Base-by-base conservation (phyloP, 768 basidiomycete genomes). In the Gymnopilus junonius region DNA sequence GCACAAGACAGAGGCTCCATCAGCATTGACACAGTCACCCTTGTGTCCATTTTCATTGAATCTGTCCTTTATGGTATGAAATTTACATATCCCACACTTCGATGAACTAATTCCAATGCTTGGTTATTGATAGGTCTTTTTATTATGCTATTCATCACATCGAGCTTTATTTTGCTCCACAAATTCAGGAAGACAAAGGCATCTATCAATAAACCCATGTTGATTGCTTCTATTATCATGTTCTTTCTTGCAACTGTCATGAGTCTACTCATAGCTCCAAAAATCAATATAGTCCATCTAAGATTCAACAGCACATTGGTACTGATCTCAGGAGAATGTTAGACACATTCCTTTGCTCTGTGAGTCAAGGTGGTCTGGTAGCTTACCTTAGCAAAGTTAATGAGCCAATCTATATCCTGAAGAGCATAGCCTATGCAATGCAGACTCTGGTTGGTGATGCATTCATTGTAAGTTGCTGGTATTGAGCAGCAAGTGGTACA, bases 31-130 rank as follows among this genome's bases (percentile, higher is more conserved):
- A 8, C 59, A 11, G 56, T 65, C 15, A 34, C 64, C 14, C 59
- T 65, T 15, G 60, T 65, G 11, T 65, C 64, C 8, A 51, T 65
- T 17, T 65, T 61, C n/a, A 59, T 65, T 5, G 64, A 65, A 34
- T 61, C 48, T 2, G 37, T 61, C 31, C 64, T 65, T 8, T 65
- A 65, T 23, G 64, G 64, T 65, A 34, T n/a, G n/a, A n/a, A 2
- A 11, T 20, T 25, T 27, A 12, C 8, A 10, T 51, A 20, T 37
- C 12, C 17, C 25, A n/a, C n/a, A n/a, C 20, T 3, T 12, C 35
- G 27, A 32, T 29, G 8, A 31, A n/a, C 29, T 5, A n/a, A 20
- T 15, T 39, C 4, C 29, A 1, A 56, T 10, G 21, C 25, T 63
- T 3, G 20, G n/a, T n/a, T n/a, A n/a, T n/a, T n/a, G 1, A n/a